Percentiles rank a stretch among this genome's conserved stretches.
Conservation (phyloP, 1,284 basidiomycete species). For the Coniferiporia weirii region DNA sequence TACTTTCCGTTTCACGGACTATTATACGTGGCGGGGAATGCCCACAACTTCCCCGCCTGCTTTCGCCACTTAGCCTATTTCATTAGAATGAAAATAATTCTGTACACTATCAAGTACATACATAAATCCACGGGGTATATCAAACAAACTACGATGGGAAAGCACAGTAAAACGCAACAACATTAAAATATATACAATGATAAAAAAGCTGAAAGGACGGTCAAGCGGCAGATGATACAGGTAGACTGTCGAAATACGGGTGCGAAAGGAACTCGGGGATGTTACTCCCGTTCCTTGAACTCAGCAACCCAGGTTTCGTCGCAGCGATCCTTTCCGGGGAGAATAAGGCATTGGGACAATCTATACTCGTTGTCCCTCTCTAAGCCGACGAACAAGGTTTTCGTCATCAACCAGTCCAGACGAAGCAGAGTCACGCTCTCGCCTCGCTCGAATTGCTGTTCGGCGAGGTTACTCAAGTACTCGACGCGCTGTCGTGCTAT, state of each 20-base stretch:
- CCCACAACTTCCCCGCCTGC: no score
- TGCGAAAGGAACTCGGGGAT: neutral
- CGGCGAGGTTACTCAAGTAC: neutral
- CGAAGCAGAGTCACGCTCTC: conserved; percentile 18
- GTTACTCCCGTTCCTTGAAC: conserved; percentile 22
- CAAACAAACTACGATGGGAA: no score
- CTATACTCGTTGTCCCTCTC: conserved; percentile 50
- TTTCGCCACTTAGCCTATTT: no score
- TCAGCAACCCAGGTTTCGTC: conserved; percentile 38
- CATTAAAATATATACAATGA: no score
- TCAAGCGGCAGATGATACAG: neutral
- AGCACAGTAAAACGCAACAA: no score
- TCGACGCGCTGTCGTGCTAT: neutral
- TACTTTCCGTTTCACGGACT: no score
- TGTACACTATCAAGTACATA: no score
- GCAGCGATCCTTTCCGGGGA: conserved; percentile 36
- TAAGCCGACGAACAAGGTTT: conserved; percentile 50
- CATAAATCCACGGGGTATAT: no score
- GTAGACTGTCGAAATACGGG: neutral
- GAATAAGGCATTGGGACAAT: conserved; percentile 35
- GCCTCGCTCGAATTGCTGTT: neutral
- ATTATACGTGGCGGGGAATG: no score
- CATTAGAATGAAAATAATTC: no score
- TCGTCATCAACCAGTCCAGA: conserved; percentile 56
- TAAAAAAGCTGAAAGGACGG: no score